These are phyloP conservation scores for Suillus bovinus DNA, from an alignment of 768 basidiomycete genomes.

Conservation along the genomic window DNA sequence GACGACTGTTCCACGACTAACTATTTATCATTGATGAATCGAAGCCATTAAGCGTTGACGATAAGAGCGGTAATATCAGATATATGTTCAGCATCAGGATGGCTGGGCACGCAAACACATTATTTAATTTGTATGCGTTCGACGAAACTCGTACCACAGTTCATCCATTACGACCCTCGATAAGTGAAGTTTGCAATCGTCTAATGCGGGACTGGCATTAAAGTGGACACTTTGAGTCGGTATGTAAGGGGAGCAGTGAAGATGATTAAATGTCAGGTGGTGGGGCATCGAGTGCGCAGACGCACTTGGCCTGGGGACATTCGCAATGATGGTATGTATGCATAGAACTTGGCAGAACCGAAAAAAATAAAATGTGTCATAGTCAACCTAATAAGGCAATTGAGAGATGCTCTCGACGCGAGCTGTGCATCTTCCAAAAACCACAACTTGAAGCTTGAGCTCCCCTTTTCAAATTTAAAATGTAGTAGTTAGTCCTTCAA, in stretches of 20 bases:
- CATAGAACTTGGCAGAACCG: too few species aligned
- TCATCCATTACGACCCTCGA: constrained; percentile 59
- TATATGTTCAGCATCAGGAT: constrained; percentile 59
- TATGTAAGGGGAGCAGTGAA: not conserved
- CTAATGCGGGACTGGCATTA: constrained; percentile 45
- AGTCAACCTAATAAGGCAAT: too few species aligned
- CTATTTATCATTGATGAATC: constrained; percentile 66
- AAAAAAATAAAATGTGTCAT: too few species aligned
- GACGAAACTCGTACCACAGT: constrained; percentile 44
- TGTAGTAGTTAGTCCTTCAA: too few species aligned
- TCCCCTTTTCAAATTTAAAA: too few species aligned
- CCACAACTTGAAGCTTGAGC: too few species aligned
- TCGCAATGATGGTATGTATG: too few species aligned
- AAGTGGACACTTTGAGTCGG: constrained; percentile 9
- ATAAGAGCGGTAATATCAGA: constrained; percentile 62
- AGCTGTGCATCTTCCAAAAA: too few species aligned
- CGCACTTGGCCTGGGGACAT: not conserved
- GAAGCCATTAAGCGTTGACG: constrained; percentile 65
- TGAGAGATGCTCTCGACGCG: too few species aligned
- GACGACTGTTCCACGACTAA: too few species aligned
- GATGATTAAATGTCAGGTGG: not conserved
- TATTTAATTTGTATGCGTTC: not conserved
- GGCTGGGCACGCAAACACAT: constrained; percentile 35
- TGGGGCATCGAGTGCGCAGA: not conserved
- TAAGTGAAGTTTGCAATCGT: constrained; percentile 62